These are phyloP conservation scores for Neoscytalidium dimidiatum DNA, from an alignment of 2,329 filamentous ascomycete species.

Conservation along the genomic window DNA sequence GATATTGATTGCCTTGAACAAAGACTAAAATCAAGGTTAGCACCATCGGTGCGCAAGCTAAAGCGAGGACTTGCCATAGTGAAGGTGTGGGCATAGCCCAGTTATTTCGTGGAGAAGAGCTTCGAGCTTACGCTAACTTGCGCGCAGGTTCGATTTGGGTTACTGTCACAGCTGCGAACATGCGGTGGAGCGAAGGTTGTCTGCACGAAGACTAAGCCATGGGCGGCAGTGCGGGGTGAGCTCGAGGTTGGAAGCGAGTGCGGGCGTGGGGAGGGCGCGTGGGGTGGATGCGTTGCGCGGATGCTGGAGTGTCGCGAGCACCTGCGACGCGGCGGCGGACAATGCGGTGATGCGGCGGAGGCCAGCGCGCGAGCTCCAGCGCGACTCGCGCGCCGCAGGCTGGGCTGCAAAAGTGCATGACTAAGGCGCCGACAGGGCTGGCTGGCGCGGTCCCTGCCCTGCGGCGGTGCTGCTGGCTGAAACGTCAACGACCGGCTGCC, in stretches of 20 bases:
- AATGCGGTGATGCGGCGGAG: conserved; percentile 11
- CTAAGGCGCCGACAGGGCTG: conserved; percentile 2
- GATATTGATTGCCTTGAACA: conserved; percentile 88
- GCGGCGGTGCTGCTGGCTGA: neutral
- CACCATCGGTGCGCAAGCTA: neutral
- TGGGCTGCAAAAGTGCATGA: no score
- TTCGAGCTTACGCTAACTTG: neutral
- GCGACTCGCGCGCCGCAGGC: neutral
- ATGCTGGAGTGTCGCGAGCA: neutral
- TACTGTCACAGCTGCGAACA: neutral
- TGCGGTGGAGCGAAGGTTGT: neutral
- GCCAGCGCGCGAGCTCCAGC: conserved; percentile 3
- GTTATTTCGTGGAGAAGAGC: neutral
- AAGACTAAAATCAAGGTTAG: conserved; percentile 34
- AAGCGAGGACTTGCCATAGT: conserved; percentile 1
- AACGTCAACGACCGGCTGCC: conserved; percentile 12
- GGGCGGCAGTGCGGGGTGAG: neutral
- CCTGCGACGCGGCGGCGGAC: conserved; percentile 6
- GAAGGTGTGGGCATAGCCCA: neutral
- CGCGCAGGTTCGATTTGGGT: neutral
- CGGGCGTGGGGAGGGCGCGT: neutral
- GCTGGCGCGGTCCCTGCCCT: neutral
- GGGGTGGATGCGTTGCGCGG: neutral
- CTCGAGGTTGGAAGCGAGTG: neutral
- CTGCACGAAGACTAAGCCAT: neutral